Evolutionary conservation across 2,329 filamentous ascomycete genomes (phyloP).

Genomic region (Dothistroma septosporum): DNA sequence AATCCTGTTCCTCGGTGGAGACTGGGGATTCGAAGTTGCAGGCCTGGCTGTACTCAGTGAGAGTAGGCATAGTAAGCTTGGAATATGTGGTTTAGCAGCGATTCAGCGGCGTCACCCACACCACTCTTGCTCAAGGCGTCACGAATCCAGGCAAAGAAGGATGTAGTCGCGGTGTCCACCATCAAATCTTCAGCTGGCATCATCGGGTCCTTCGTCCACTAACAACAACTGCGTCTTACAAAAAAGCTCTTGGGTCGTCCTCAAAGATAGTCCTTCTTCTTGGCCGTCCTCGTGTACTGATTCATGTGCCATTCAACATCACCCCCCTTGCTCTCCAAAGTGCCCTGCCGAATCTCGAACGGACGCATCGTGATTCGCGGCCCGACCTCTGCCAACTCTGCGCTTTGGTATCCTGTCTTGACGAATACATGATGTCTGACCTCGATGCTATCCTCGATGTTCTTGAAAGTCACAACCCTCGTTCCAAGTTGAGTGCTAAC

Average conservation of each 20-base stretch:
- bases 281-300: constrained; percentile 87
- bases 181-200: no score
- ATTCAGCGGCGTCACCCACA: no score
- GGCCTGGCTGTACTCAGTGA: no score
- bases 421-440: constrained; percentile 93
- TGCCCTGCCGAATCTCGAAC: constrained; percentile 89
- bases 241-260: background rate
- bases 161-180: no score
- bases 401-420: constrained; percentile 81
- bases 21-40: no score
- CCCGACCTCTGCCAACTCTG: constrained; percentile 84
- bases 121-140: no score
- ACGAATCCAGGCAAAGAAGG: no score
- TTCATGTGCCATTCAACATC: constrained; percentile 96
- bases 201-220: background rate
- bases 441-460: constrained; percentile 82
- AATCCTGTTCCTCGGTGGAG: no score
- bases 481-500: constrained; percentile 76
- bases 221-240: background rate
- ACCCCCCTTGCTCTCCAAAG: constrained; percentile 88
- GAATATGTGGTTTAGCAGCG: no score
- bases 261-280: constrained; percentile 94
- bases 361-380: constrained; percentile 95
- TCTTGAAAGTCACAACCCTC: constrained; percentile 88
- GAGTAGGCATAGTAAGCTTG: no score